A percentile compares a stretch with the other conserved stretches of the same genome.
Evolutionary conservation across 805 yeast genomes (phyloP).

Genomic region (Lipomyces starkeyi): DNA sequence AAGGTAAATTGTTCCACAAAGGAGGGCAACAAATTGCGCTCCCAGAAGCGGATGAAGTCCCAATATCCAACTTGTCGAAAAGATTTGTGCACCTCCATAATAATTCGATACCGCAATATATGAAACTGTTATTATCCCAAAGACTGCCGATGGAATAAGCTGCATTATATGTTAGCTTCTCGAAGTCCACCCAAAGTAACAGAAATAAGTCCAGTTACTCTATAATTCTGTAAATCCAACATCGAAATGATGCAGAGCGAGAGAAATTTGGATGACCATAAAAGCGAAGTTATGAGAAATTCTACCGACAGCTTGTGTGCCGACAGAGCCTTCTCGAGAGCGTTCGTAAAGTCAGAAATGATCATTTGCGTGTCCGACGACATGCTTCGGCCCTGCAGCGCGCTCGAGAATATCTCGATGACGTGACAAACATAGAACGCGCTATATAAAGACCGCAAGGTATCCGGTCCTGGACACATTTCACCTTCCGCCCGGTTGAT

Average conservation of each 20-base stretch:
- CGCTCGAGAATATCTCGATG: slow-evolving; percentile 68
- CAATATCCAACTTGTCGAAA: slow-evolving; percentile 62
- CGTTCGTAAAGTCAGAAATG: slow-evolving; percentile 72
- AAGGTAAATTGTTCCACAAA: slow-evolving; percentile 59
- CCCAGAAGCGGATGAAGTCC: slow-evolving; percentile 71
- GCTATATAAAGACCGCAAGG: slow-evolving; percentile 63
- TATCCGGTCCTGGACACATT: slow-evolving; percentile 54
- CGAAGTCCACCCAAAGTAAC: not conserved
- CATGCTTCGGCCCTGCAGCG: slow-evolving; percentile 60
- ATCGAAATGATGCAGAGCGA: slow-evolving; percentile 67
- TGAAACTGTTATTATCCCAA: slow-evolving; percentile 58
- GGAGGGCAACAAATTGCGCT: slow-evolving; percentile 53
- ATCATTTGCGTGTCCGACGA: slow-evolving; percentile 69
- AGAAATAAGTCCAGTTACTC: slow-evolving; percentile 41
- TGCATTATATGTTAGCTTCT: not conserved
- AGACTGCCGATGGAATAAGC: slow-evolving; percentile 63
- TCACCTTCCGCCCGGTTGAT: slow-evolving; percentile 20
- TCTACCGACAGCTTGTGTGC: slow-evolving; percentile 58
- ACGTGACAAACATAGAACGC: slow-evolving; percentile 64
- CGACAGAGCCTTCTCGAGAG: slow-evolving; percentile 70
- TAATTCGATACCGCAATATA: slow-evolving; percentile 53
- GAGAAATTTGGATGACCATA: slow-evolving; percentile 63
- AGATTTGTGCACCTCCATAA: slow-evolving; percentile 50
- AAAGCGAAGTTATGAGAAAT: slow-evolving; percentile 56
- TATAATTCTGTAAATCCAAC: slow-evolving; percentile 56